Conservation (phyloP, 768 basidiomycete species). For the Phylloporus rhodoxanthus region DNA sequence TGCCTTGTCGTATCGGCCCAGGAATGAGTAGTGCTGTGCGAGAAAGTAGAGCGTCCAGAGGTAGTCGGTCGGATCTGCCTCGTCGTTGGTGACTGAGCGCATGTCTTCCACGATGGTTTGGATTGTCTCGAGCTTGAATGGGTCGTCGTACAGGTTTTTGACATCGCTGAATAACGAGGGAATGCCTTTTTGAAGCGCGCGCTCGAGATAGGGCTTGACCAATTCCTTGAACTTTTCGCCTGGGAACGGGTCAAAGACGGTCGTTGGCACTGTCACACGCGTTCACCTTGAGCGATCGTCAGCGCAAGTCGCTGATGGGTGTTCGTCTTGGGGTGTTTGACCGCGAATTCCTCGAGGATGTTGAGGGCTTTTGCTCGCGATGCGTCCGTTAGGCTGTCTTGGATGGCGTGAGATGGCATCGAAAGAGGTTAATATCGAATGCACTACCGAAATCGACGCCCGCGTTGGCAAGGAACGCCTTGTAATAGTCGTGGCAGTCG, state of each 20-base stretch:
- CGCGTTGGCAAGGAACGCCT: constrained; percentile 60
- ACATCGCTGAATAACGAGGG: constrained; percentile 92
- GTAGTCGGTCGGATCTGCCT: constrained; percentile 65
- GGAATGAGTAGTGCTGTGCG: constrained; percentile 77
- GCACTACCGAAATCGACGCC: constrained; percentile 60
- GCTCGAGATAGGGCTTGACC: constrained; percentile 59
- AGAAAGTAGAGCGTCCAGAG: constrained; percentile 96
- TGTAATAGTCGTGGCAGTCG: constrained; percentile 77
- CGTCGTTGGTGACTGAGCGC: constrained; percentile 35
- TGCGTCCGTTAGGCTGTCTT: constrained; percentile 44
- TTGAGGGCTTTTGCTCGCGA: constrained; percentile 48
- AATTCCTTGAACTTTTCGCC: constrained; percentile 66
- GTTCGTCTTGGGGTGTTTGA: constrained; percentile 59
- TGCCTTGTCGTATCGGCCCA: constrained; percentile 43
- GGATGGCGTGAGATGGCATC: constrained; percentile 11
- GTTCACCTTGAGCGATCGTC: constrained; percentile 49
- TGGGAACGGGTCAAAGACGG: constrained; percentile 14
- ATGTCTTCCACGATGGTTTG: constrained; percentile 61
- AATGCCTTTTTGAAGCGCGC: constrained; percentile 74
- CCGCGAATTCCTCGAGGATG: constrained; percentile 54
- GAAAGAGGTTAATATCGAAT: neutral
- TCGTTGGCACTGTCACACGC: neutral
- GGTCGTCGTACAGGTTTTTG: constrained; percentile 72
- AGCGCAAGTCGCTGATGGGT: constrained; percentile 74
- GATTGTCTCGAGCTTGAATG: constrained; percentile 59